phyloP scores from a whole-genome alignment of 306 rosid genomes.

The Spatholobus suberectus region DNA sequence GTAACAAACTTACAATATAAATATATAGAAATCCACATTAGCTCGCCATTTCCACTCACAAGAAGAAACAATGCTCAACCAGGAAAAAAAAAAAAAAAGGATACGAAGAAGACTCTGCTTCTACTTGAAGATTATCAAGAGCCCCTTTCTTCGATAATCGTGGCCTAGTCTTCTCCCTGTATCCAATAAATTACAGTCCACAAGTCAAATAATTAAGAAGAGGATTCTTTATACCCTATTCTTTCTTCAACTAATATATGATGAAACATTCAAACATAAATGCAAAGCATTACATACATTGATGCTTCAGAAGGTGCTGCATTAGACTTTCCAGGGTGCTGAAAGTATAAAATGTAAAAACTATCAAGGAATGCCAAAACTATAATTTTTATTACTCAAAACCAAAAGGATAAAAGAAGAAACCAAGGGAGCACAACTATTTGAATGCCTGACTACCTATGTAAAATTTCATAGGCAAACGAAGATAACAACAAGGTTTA shows the following conservation, averaged over 20 bases:
- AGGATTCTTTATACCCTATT: neutral
- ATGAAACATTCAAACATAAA: slow-evolving; percentile 21
- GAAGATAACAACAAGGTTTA: slow-evolving; percentile 42
- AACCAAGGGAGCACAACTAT: slow-evolving; percentile 10
- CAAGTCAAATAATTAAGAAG: slow-evolving; percentile 25
- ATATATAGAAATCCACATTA: slow-evolving; percentile 9
- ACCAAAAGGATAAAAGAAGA: slow-evolving; percentile 17
- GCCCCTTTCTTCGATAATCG: slow-evolving; percentile 55
- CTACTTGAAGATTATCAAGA: slow-evolving; percentile 60
- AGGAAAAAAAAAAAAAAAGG: slow-evolving; percentile 52
- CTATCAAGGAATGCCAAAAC: slow-evolving; percentile 48
- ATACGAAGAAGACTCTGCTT: slow-evolving; percentile 74
- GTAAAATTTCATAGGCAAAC: slow-evolving; percentile 29
- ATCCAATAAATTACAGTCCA: slow-evolving; percentile 41
- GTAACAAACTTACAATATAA: neutral
- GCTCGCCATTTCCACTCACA: slow-evolving; percentile 28
- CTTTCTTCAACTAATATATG: slow-evolving; percentile 19
- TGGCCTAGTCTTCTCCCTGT: slow-evolving; percentile 73
- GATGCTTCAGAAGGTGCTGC: slow-evolving; percentile 63
- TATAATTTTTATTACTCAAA: neutral
- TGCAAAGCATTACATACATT: slow-evolving; percentile 58
- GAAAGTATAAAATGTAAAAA: slow-evolving; percentile 46
- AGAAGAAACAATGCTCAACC: slow-evolving; percentile 28
- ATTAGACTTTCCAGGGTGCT: slow-evolving; percentile 74
- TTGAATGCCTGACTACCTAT: neutral